These are phyloP conservation scores for Rhodamnia argentea DNA, from an alignment of 345 rosid genomes.

Conservation along the genomic window DNA sequence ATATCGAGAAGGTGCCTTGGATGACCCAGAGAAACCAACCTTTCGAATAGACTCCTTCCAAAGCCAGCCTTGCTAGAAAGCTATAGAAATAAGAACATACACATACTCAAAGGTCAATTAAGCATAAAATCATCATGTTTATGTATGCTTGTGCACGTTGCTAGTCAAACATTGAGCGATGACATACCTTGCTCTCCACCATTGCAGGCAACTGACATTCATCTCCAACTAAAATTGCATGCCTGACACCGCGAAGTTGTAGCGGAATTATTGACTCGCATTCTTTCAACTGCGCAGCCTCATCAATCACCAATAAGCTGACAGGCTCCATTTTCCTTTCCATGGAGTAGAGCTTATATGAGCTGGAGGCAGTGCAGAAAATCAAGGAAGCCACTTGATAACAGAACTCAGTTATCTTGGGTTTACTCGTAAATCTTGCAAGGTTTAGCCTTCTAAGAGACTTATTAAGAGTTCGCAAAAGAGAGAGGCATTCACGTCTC, in stretches of 20 bases:
- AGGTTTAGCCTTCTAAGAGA: neutral
- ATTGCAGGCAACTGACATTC: slow-evolving; percentile 2
- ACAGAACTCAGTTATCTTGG: neutral
- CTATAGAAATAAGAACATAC: neutral
- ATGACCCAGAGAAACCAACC: neutral
- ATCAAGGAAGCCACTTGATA: neutral
- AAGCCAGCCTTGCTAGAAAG: neutral
- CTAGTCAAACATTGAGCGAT: neutral
- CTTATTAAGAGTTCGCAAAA: neutral
- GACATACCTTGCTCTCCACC: slow-evolving; percentile 4
- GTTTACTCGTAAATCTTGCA: neutral
- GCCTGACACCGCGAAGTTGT: neutral
- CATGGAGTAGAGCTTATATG: neutral
- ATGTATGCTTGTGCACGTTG: neutral
- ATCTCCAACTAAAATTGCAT: slow-evolving; percentile 5
- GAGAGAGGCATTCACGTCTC: neutral
- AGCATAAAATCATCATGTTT: neutral
- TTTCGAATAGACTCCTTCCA: neutral
- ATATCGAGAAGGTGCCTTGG: neutral
- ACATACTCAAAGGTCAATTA: neutral
- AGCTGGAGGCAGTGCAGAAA: slow-evolving; percentile 2
- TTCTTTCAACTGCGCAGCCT: slow-evolving; percentile 2
- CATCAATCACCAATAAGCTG: slow-evolving; percentile 1
- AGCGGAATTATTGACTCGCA: slow-evolving; percentile 1
- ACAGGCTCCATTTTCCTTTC: neutral